Evolutionary conservation across 768 basidiomycete species (phyloP).

Genomic region (Rossbeevera mucosa): DNA sequence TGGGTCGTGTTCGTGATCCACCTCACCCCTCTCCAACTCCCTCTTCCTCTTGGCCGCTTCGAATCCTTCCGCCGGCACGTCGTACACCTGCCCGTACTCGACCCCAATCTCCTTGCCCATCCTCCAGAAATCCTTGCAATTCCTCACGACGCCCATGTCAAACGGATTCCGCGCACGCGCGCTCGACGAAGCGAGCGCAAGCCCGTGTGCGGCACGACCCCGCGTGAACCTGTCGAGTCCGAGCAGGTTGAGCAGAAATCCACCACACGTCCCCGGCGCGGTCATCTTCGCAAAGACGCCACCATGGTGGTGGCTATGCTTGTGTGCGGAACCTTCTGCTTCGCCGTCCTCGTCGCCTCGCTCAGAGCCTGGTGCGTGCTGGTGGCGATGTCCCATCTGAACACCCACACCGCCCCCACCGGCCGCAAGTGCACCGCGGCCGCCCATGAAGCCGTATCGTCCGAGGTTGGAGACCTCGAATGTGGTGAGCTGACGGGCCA

Average conservation of each 20-base stretch:
- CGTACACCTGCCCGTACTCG: constrained; percentile 85
- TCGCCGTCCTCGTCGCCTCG: constrained; percentile 45
- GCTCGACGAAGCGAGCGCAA: constrained; percentile 53
- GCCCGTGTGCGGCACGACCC: constrained; percentile 83
- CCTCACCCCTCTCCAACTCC: constrained; percentile 43
- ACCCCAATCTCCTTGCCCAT: constrained; percentile 81
- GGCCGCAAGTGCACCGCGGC: constrained; percentile 67
- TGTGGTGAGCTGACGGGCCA: constrained; percentile 92
- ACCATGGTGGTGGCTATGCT: constrained; percentile 44
- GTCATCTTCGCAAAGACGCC: constrained; percentile 32
- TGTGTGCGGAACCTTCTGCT: constrained; percentile 31
- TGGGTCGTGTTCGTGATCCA: constrained; percentile 44
- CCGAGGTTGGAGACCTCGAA: constrained; percentile 94
- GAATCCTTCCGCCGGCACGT: constrained; percentile 85
- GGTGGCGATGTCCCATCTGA: constrained; percentile 78
- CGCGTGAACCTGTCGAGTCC: constrained; percentile 94
- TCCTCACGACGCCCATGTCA: constrained; percentile 70
- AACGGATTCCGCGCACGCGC: constrained; percentile 85
- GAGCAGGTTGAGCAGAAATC: constrained; percentile 84
- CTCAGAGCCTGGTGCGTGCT: constrained; percentile 33
- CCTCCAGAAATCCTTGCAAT: constrained; percentile 95
- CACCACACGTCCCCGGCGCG: constrained; percentile 33
- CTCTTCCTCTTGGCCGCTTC: constrained; percentile 61
- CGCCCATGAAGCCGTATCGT: constrained; percentile 95
- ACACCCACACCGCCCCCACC: constrained; percentile 41